phyloP scores from a whole-genome alignment of 2,329 filamentous ascomycete species.

The Diatrype stigma region DNA sequence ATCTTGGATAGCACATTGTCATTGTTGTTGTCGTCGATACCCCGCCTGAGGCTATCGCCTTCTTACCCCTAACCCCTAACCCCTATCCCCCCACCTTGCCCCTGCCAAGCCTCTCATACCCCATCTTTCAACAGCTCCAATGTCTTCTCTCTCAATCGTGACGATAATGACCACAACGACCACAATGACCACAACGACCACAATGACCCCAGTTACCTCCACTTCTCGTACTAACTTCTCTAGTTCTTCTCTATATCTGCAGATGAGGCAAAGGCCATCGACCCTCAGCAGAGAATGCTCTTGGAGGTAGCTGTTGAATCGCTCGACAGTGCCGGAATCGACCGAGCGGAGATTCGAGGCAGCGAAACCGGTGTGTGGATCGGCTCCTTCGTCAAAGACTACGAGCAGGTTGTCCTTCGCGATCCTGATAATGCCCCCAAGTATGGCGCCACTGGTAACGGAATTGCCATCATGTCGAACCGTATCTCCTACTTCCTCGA shows the following conservation, averaged over 20 bases:
- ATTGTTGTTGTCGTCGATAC: too few relatives aligned
- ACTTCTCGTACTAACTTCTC: not conserved
- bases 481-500: conserved; percentile 39
- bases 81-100: too few relatives aligned
- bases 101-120: too few relatives aligned
- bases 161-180: too few relatives aligned
- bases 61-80: too few relatives aligned
- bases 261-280: conserved; percentile 48
- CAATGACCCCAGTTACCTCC: not conserved
- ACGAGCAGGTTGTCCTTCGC: conserved; percentile 21
- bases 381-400: conserved; percentile 27
- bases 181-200: too few relatives aligned
- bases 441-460: conserved; percentile 31
- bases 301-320: conserved; percentile 24
- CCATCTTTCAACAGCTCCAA: too few relatives aligned
- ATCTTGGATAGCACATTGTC: not conserved
- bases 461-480: conserved; percentile 33
- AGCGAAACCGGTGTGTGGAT: conserved; percentile 22
- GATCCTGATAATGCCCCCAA: conserved; percentile 22
- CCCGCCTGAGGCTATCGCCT: too few relatives aligned
- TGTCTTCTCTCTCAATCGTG: too few relatives aligned
- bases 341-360: conserved; percentile 14
- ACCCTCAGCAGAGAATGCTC: conserved; percentile 30
- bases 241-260: conserved; percentile 49
- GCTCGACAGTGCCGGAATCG: conserved; percentile 19